Conservation (phyloP, 2,329 filamentous ascomycete species). For the Dactylellina drechsleri region DNA sequence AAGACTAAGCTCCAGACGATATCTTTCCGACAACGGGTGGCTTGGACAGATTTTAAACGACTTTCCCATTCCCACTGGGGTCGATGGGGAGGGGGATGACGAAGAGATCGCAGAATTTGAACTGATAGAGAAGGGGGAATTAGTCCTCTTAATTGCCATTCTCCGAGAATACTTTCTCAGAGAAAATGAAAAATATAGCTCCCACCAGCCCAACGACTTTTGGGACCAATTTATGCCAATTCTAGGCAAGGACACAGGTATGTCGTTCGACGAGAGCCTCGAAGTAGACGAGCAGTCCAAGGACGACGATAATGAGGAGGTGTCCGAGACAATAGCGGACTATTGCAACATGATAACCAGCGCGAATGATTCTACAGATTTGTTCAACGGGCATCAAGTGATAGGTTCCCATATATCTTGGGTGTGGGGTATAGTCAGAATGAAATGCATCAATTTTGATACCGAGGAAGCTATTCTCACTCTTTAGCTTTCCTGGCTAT, state of each 20-base stretch:
- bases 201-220: neutral
- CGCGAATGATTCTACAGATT: neutral
- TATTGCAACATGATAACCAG: conserved; percentile 21
- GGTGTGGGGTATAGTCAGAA: conserved; percentile 37
- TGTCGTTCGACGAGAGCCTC: conserved; percentile 23
- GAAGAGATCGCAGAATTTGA: conserved; percentile 7
- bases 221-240: conserved; percentile 14
- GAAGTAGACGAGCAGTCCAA: conserved; percentile 9
- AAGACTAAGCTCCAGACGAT: conserved; percentile 8
- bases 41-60: conserved; percentile 7
- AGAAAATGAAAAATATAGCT: neutral
- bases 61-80: conserved; percentile 23
- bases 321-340: conserved; percentile 31
- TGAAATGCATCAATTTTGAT: conserved; percentile 21
- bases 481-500: conserved; percentile 3
- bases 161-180: conserved; percentile 21
- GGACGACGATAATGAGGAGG: conserved; percentile 14
- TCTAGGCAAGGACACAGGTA: neutral
- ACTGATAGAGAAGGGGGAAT: conserved; percentile 28
- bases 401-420: conserved; percentile 28
- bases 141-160: conserved; percentile 28
- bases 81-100: conserved; percentile 16
- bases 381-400: conserved; percentile 8
- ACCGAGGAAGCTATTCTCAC: conserved; percentile 20
- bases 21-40: conserved; percentile 17